Evolutionary conservation across 1,284 basidiomycete species (phyloP), one percentile per base, ranked within the genome.

Genomic region (Irpex rosettiformis): DNA sequence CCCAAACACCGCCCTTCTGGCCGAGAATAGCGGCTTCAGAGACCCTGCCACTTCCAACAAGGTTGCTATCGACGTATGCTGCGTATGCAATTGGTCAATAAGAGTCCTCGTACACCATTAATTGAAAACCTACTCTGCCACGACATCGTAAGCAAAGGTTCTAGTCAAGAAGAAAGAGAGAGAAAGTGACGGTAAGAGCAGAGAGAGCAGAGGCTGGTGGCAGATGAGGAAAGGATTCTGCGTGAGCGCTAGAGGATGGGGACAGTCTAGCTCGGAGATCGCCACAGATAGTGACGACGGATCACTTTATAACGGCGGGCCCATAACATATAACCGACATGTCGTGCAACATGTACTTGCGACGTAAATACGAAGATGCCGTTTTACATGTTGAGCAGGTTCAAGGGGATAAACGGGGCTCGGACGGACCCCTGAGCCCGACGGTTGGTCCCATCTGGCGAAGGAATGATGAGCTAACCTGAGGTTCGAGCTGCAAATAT

Each of bases 51-150:
- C 80, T 89, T 28, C 85, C 91, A 64, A 96, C 73, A 62, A 98
- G 86, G 72, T 95, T 89, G 69, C 77, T 76, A 75, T 98, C 93
- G 72, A 97, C 92, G 79, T 96, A 96, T 60, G 77, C 93, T 95
- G 69, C 2, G 21, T n/a, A 49, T 47, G 43, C 18, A 42, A 21
- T 21, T 13, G n/a, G 56, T 33, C 55, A 29, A 7, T 24, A 43
- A 43, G 55, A 30, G 28, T 28, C 18, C 8, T 8, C 3, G 18
- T 18, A 30, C 21, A 18, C 27, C 28, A 33, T 21, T 27, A 33
- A n/a, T 16, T 48, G n/a, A 2, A 58, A 27, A 61, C 60, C 59
- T 55, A 75, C 74, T 54, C 71, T 75, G 73, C 74, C 74, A 75
- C 55, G 74, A 75, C 74, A 75, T 75, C 5, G 61, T 57, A 47